These are phyloP conservation scores for Neurospora sp. DNA, from an alignment of 495 filamentous ascomycete genomes.

Conservation along the genomic window DNA sequence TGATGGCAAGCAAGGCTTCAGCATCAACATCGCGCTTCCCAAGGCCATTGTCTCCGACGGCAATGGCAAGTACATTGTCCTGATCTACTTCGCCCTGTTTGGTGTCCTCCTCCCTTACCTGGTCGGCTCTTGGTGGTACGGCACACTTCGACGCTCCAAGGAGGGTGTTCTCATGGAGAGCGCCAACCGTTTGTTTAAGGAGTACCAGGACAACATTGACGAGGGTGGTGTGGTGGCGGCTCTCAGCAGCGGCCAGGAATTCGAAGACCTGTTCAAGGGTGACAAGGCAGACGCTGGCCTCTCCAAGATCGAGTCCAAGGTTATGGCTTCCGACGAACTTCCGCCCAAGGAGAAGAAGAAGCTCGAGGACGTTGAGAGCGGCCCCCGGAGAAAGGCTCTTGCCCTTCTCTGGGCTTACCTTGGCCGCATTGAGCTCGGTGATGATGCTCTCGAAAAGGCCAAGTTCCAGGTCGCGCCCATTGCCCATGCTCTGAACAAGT, in stretches of 20 bases:
- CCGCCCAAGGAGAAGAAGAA: conserved; percentile 57
- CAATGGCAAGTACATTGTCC: conserved; percentile 87
- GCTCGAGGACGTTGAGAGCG: conserved; percentile 57
- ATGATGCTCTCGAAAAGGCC: conserved; percentile 60
- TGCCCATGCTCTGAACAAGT: conserved; percentile 69
- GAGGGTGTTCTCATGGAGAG: conserved; percentile 85
- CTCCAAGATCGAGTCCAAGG: conserved; percentile 68
- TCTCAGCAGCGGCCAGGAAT: conserved; percentile 76
- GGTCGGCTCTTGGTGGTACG: conserved; percentile 98
- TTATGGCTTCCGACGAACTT: conserved; percentile 48
- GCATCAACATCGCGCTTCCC: conserved; percentile 93
- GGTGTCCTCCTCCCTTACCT: conserved; percentile 87
- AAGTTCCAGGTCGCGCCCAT: conserved; percentile 74
- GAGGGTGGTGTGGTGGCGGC: conserved; percentile 70
- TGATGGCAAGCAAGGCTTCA: conserved; percentile 95
- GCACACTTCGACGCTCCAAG: conserved; percentile 80
- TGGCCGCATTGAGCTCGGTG: conserved; percentile 67
- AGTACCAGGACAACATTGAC: conserved; percentile 74
- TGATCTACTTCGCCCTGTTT: conserved; percentile 77
- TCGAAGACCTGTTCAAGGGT: conserved; percentile 54
- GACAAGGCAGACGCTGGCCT: conserved; percentile 64
- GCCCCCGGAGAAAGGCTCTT: conserved; percentile 71
- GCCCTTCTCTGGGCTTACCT: conserved; percentile 92
- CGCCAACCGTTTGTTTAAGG: conserved; percentile 85
- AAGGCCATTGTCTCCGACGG: conserved; percentile 88